Base-by-base conservation (phyloP, 805 yeast genomes). In the Zygosaccharomyces rouxii region DNA sequence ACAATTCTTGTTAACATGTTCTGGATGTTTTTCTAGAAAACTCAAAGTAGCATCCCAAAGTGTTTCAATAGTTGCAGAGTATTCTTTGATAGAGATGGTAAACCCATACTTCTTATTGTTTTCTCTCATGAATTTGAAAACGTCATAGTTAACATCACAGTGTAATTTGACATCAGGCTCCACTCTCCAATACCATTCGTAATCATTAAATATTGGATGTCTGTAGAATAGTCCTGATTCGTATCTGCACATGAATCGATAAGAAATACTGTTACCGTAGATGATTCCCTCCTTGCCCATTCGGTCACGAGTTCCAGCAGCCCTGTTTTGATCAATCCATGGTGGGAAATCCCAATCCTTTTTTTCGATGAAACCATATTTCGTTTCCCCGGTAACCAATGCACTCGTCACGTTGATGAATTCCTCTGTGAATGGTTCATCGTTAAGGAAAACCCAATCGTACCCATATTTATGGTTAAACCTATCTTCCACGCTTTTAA, bases 371-470 rank as follows among this genome's bases (percentile, higher is more conserved):
- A 76, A 49, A 41, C 95, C 98, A 61, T 83, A 94, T 54, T 81
- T 76, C 42, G 90, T 81, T 5, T 66, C 75, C 55, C 98, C 98
- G 29, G 90, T 81, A 13, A 83, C 81, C 60, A 89, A 69, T 10
- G 85, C 76, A 1, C 78, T 54, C 11, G 95, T 86, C 25, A 80
- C 76, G 23, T 71, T 69, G 59, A 80, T 87, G 68, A 94, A 92
- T 58, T 88, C 94, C 2, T 87, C 89, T 44, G 80, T 74, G 70
- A 92, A 94, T 42, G 77, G 84, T 49, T 83, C 89, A 65, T 92
- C 97, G 67, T 92, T 92, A 59, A 92, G 74, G 67, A 92, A 94
- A 23, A 89, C 94, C 97, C 98, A 92, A 58, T 95, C 97, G 64
- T 92, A 92, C 54, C 86, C 76, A 71, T 71, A 90, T 42, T 86